Evolutionary conservation across 306 rosid genomes (phyloP), one percentile per base, ranked within the genome.

Genomic region (Rosa lucieae): DNA sequence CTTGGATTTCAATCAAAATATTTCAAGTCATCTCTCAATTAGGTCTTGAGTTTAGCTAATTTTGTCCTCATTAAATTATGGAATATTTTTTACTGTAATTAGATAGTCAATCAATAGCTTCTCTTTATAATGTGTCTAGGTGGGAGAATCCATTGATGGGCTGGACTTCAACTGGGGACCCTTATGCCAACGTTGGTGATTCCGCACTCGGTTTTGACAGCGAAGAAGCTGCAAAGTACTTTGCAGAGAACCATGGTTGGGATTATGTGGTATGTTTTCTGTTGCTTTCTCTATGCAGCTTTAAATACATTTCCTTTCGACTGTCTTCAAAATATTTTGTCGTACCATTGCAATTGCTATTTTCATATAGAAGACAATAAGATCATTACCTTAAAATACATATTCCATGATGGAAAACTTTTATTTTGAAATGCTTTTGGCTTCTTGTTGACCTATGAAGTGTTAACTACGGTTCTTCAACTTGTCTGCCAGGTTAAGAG

Each of bases 141-240:
- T 95, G 99, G 99, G 99, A 95, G 79, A 95, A 95, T 82, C 99
- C 99, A 75, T 80, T 95, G 83, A 95, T 95, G 99, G 99, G 99
- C 52, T 95, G 99, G 99, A 94, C 98, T n/a, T 94, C 98, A 62
- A 94, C 98, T 58, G 98, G 98, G 48, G 98, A 95, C 80, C 98
- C 99, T 47, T 95, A 93, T 46, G 79, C 99, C 59, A 85, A 95
- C 72, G 99, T 95, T 70, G 99, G 99, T 71, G 99, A 93, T 72
- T 78, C 99, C 39, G 97, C 84, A 67, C 86, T 95, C 78, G 65
- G 82, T 88, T 95, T 95, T 83, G 99, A 95, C 69, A 91, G 89
- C 20, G 98, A 76, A 87, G 99, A 81, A 82, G 92, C 94, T 21
- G 99, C 99, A 68, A 95, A 82, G 84, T 84, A 78, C 69, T 95